A percentile compares a stretch with the other conserved stretches of the same genome.
phyloP scores from a whole-genome alignment of 257 asterid species.

The Ehretia macrophylla region DNA sequence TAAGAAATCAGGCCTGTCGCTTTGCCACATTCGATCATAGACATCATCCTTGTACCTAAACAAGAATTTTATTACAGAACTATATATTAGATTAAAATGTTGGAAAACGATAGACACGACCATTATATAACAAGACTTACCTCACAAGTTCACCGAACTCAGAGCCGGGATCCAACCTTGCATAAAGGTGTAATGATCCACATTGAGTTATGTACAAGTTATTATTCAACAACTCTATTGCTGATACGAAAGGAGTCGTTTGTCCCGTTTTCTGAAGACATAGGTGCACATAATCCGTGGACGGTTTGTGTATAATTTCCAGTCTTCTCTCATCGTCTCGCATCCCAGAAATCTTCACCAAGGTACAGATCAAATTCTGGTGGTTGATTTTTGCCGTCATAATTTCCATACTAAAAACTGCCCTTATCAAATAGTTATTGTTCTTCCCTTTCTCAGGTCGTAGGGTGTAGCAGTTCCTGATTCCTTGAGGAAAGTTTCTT shows the following conservation, averaged over 20 bases:
- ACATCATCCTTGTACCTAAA: conserved; percentile 21
- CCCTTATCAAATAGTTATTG: conserved; percentile 20
- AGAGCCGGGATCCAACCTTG: conserved; percentile 11
- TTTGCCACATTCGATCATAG: conserved; percentile 24
- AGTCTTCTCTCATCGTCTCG: neutral
- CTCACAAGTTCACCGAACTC: neutral
- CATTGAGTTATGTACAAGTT: neutral
- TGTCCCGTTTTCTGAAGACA: conserved; percentile 25
- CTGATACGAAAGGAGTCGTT: conserved; percentile 34
- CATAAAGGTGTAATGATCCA: conserved; percentile 12
- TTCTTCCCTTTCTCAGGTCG: conserved; percentile 9
- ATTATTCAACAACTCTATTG: conserved; percentile 20
- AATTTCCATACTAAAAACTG: conserved; percentile 32
- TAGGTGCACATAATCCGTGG: conserved; percentile 23
- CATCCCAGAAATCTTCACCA: conserved; percentile 35
- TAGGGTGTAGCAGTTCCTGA: conserved; percentile 25
- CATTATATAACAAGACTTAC: neutral
- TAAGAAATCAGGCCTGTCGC: neutral
- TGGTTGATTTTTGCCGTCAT: conserved; percentile 18
- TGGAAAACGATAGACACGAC: neutral
- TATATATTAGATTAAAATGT: too few relatives aligned
- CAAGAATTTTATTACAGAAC: neutral
- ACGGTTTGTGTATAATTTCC: conserved; percentile 24
- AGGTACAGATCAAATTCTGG: conserved; percentile 35
- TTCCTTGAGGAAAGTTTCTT: conserved; percentile 26